Evolutionary conservation across 2,329 filamentous ascomycete species (phyloP).

Genomic region (Cercospora citrullina): DNA sequence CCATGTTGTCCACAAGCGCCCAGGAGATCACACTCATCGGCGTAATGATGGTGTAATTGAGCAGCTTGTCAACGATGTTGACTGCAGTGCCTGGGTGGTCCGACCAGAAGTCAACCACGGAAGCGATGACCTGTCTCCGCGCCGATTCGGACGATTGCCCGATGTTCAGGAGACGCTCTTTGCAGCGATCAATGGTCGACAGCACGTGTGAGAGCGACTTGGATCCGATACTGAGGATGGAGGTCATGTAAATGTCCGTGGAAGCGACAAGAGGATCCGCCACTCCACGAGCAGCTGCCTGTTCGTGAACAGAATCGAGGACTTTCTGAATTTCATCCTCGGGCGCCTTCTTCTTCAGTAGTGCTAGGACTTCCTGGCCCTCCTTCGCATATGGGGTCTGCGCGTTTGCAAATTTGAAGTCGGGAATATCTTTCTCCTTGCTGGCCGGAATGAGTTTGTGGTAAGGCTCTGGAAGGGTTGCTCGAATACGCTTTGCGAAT

Average conservation of each 20-base stretch:
- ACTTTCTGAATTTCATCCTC: conserved; percentile 84
- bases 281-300: conserved; percentile 68
- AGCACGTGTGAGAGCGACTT: conserved; percentile 96
- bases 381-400: conserved; percentile 77
- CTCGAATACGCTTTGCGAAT: conserved; percentile 93
- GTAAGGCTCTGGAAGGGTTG: conserved; percentile 83
- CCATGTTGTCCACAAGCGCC: conserved; percentile 70
- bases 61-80: conserved; percentile 90
- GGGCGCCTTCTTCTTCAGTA: conserved; percentile 79
- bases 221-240: conserved; percentile 88
- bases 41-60: conserved; percentile 94
- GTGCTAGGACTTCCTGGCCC: conserved; percentile 75
- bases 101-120: conserved; percentile 89
- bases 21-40: conserved; percentile 85
- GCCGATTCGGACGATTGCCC: conserved; percentile 73
- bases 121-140: conserved; percentile 82
- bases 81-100: conserved; percentile 90
- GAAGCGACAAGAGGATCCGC: conserved; percentile 77
- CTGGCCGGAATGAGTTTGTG: conserved; percentile 76
- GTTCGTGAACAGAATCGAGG: conserved; percentile 77
- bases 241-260: conserved; percentile 90
- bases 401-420: conserved; percentile 83
- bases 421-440: conserved; percentile 93
- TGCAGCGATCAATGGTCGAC: conserved; percentile 92
- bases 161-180: conserved; percentile 79